phyloP scores from a whole-genome alignment of 495 filamentous ascomycete genomes.

The Daldinia bambusicola region DNA sequence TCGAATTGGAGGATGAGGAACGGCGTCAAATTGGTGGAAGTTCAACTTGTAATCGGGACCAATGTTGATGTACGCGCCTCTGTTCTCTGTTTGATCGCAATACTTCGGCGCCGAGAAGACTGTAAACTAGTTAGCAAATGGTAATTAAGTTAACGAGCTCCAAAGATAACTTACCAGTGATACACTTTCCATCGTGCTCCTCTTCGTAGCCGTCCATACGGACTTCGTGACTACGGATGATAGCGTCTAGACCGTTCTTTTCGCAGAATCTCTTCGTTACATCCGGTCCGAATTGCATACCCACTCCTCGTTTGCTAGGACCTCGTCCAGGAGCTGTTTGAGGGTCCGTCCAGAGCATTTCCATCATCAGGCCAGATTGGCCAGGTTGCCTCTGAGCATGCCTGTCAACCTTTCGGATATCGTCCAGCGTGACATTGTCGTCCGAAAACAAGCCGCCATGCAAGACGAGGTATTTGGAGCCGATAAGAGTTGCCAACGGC shows the following conservation, averaged over 20 bases:
- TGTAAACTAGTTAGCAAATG: slow-evolving; percentile 46
- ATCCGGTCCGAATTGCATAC: slow-evolving; percentile 95
- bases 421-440: slow-evolving; percentile 90
- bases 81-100: slow-evolving; percentile 97
- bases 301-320: slow-evolving; percentile 96
- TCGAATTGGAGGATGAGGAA: slow-evolving; percentile 92
- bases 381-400: slow-evolving; percentile 96
- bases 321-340: slow-evolving; percentile 85
- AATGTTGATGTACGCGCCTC: slow-evolving; percentile 98
- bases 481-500: slow-evolving; percentile 91
- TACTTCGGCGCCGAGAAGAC: slow-evolving; percentile 99
- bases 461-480: slow-evolving; percentile 89
- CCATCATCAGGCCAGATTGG: slow-evolving; percentile 97
- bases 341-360: slow-evolving; percentile 99
- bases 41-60: slow-evolving; percentile 89
- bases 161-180: slow-evolving; percentile 71
- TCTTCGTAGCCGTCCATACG: slow-evolving; percentile 98
- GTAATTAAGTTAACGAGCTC: background rate
- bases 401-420: slow-evolving; percentile 90
- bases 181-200: slow-evolving; percentile 95
- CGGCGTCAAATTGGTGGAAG: slow-evolving; percentile 93
- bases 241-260: slow-evolving; percentile 89
- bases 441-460: slow-evolving; percentile 98
- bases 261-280: slow-evolving; percentile 98
- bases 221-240: slow-evolving; percentile 97